phyloP scores from a whole-genome alignment of 2,329 filamentous ascomycete species.

The Aureobasidium sp. region DNA sequence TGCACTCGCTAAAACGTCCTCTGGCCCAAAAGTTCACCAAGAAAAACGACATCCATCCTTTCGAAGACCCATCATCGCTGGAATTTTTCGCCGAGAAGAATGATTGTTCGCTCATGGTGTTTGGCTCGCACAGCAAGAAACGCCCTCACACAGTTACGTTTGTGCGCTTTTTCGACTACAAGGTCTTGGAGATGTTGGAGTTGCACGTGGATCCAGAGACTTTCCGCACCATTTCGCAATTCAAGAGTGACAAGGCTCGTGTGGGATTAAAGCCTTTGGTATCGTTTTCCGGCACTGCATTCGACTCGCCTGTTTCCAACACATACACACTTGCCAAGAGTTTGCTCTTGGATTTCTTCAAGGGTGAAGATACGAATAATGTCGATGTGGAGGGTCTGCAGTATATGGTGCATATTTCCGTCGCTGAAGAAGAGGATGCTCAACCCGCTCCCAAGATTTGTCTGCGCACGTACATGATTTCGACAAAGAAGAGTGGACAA shows the following conservation, averaged over 20 bases:
- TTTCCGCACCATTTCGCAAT: conserved; percentile 62
- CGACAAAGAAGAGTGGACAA: conserved; percentile 70
- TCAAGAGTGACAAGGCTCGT: conserved; percentile 56
- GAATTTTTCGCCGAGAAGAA: conserved; percentile 98
- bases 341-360: conserved; percentile 84
- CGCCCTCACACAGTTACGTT: conserved; percentile 84
- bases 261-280: conserved; percentile 84
- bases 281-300: conserved; percentile 80
- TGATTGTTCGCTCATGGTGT: conserved; percentile 77
- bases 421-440: conserved; percentile 46
- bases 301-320: conserved; percentile 70
- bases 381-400: conserved; percentile 94
- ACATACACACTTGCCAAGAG: conserved; percentile 81
- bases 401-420: conserved; percentile 76
- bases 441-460: conserved; percentile 42
- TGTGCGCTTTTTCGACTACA: conserved; percentile 72
- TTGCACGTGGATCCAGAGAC: conserved; percentile 68
- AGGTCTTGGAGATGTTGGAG: conserved; percentile 92
- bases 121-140: conserved; percentile 85
- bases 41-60: conserved; percentile 93
- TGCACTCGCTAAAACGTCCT: conserved; percentile 76
- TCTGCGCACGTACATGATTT: conserved; percentile 75
- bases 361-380: conserved; percentile 67
- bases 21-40: conserved; percentile 87
- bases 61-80: conserved; percentile 78